Evolutionary conservation across 129 eudicot genomes (phyloP).

Genomic region (Rutidosis leptorrhynchoides): DNA sequence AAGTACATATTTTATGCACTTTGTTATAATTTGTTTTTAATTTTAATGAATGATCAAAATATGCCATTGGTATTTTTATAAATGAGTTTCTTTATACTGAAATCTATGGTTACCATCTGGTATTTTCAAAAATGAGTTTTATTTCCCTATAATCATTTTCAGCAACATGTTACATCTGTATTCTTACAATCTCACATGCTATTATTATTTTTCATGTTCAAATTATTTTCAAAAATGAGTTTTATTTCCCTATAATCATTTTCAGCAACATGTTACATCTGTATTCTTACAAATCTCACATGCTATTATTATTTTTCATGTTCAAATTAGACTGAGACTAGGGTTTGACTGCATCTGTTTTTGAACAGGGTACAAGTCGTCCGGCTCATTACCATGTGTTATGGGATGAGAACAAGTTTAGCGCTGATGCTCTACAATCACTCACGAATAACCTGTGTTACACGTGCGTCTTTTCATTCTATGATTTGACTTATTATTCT

Average conservation of each 20-base stretch:
- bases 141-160: too few relatives aligned
- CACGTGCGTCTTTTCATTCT: conserved; percentile 46
- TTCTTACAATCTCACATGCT: background rate
- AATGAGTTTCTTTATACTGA: too few relatives aligned
- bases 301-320: background rate
- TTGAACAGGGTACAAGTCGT: conserved; percentile 78
- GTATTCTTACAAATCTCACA: background rate
- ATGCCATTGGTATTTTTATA: too few relatives aligned
- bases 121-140: too few relatives aligned
- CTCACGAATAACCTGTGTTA: conserved; percentile 82
- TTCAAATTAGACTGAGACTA: background rate
- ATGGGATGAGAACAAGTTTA: conserved; percentile 86
- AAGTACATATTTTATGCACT: conserved; percentile 38
- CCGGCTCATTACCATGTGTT: conserved; percentile 94
- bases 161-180: background rate
- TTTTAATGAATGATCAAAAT: background rate
- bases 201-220: background rate
- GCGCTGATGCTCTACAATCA: conserved; percentile 69
- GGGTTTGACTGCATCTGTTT: background rate
- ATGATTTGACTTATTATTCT: background rate
- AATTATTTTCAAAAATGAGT: too few relatives aligned
- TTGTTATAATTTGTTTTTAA: background rate
- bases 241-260: too few relatives aligned
- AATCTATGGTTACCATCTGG: too few relatives aligned
- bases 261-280: background rate